Evolutionary conservation across 805 yeast species (phyloP).

Genomic region (Barnettozyma botsteinii): DNA sequence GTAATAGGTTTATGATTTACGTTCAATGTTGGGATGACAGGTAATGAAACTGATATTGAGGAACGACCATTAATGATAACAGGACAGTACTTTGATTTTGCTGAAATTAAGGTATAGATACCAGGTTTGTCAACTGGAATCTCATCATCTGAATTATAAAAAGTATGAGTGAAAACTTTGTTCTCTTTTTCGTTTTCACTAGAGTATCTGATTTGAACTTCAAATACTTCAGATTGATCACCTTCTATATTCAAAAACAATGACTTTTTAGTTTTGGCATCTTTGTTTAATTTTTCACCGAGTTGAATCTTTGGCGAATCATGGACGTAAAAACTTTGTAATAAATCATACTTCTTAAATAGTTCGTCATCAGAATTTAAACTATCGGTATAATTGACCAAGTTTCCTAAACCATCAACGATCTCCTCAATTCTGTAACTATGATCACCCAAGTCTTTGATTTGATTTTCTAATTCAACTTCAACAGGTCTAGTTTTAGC

Average conservation of each 20-base stretch:
- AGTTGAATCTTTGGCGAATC: conserved; percentile 49
- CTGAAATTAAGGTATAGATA: conserved; percentile 47
- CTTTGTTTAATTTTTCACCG: conserved; percentile 32
- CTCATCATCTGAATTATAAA: conserved; percentile 27
- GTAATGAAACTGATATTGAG: conserved; percentile 47
- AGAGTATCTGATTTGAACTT: conserved; percentile 28
- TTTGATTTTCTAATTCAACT: conserved; percentile 37
- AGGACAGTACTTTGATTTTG: conserved; percentile 57
- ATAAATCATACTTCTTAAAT: conserved; percentile 31
- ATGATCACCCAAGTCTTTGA: conserved; percentile 45
- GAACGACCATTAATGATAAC: conserved; percentile 59
- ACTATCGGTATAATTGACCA: conserved; percentile 36
- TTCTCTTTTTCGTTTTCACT: conserved; percentile 25
- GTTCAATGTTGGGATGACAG: conserved; percentile 45
- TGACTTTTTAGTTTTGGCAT: conserved; percentile 34
- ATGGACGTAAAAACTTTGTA: conserved; percentile 45
- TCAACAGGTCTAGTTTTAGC: conserved; percentile 37
- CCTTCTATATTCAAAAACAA: conserved; percentile 29
- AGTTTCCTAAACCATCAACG: conserved; percentile 64
- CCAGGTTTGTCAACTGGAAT: conserved; percentile 57
- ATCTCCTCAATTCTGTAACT: conserved; percentile 52
- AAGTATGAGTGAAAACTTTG: conserved; percentile 18
- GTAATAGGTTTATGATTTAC: conserved; percentile 47
- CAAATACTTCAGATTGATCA: conserved; percentile 29
- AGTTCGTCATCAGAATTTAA: conserved; percentile 24